Conservation (phyloP, 306 rosid genomes). For the Astragalus membranaceus region DNA sequence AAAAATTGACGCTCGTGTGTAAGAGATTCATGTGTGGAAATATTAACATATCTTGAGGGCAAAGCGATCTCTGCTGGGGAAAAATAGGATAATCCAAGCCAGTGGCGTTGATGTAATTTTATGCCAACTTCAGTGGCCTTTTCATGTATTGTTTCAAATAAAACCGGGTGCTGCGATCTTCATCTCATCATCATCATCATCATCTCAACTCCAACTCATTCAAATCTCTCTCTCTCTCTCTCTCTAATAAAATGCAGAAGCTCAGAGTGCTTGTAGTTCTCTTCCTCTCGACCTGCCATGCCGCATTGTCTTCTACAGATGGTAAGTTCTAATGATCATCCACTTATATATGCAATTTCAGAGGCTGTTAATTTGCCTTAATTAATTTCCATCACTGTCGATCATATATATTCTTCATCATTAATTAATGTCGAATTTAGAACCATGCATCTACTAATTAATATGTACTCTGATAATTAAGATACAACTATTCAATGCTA, state of each 20-base stretch:
- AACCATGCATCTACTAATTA: background rate
- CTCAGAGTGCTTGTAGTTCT: slow-evolving; percentile 32
- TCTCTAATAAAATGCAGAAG: slow-evolving; percentile 37
- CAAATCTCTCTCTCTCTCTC: background rate
- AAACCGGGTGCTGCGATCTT: slow-evolving; percentile 21
- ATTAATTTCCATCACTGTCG: background rate
- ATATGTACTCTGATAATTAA: no score
- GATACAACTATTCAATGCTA: no score
- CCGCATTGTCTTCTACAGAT: slow-evolving; percentile 30
- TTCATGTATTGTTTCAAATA: slow-evolving; percentile 27
- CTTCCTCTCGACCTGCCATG: slow-evolving; percentile 33
- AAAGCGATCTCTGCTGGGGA: no score
- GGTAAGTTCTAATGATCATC: slow-evolving; percentile 30
- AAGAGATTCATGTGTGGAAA: no score
- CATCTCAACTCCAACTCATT: background rate
- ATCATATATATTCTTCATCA: background rate
- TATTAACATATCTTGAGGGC: no score
- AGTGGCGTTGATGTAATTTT: slow-evolving; percentile 46
- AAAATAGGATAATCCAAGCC: background rate
- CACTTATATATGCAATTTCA: background rate
- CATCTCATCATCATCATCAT: background rate
- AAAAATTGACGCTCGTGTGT: no score
- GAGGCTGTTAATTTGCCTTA: background rate
- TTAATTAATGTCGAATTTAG: background rate
- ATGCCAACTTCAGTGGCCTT: slow-evolving; percentile 22